phyloP scores from a whole-genome alignment of 1,284 basidiomycete genomes.

The Omphalotus olearius region DNA sequence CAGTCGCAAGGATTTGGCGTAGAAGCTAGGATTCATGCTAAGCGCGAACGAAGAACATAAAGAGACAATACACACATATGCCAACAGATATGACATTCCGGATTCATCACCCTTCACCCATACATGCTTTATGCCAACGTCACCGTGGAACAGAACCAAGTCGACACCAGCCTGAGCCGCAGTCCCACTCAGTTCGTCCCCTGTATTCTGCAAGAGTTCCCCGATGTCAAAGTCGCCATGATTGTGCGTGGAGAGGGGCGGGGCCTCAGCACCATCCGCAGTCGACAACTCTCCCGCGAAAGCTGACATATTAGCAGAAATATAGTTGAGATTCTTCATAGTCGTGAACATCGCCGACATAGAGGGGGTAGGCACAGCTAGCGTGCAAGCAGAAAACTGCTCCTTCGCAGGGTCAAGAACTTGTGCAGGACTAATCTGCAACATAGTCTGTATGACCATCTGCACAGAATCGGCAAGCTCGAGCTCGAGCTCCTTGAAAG shows the following conservation, averaged over 20 bases:
- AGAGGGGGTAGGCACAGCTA: slow-evolving; percentile 81
- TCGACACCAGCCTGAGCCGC: slow-evolving; percentile 84
- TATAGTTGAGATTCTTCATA: slow-evolving; percentile 89
- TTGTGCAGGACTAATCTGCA: slow-evolving; percentile 84
- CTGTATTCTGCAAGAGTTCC: slow-evolving; percentile 70
- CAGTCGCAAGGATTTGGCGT: slow-evolving; percentile 74
- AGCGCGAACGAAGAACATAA: slow-evolving; percentile 12
- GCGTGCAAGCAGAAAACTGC: slow-evolving; percentile 82
- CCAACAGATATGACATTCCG: slow-evolving; percentile 74
- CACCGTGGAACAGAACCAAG: slow-evolving; percentile 84
- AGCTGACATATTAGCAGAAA: slow-evolving; percentile 73
- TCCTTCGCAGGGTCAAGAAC: slow-evolving; percentile 90
- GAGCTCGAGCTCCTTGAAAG: slow-evolving; percentile 62
- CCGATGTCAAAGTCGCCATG: slow-evolving; percentile 60
- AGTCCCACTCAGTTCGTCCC: slow-evolving; percentile 80
- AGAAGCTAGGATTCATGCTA: slow-evolving; percentile 54
- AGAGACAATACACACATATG: slow-evolving; percentile 54
- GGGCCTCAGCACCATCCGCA: background rate
- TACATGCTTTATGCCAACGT: slow-evolving; percentile 80
- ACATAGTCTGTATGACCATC: slow-evolving; percentile 82
- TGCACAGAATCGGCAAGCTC: slow-evolving; percentile 88
- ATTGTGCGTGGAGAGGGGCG: slow-evolving; percentile 3
- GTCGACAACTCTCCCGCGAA: slow-evolving; percentile 28
- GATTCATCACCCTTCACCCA: slow-evolving; percentile 83
- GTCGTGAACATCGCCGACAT: slow-evolving; percentile 85